These are phyloP conservation scores for Toxoplasma gondii DNA, from an alignment of 169 alveolate genomes.

Conservation along the genomic window DNA sequence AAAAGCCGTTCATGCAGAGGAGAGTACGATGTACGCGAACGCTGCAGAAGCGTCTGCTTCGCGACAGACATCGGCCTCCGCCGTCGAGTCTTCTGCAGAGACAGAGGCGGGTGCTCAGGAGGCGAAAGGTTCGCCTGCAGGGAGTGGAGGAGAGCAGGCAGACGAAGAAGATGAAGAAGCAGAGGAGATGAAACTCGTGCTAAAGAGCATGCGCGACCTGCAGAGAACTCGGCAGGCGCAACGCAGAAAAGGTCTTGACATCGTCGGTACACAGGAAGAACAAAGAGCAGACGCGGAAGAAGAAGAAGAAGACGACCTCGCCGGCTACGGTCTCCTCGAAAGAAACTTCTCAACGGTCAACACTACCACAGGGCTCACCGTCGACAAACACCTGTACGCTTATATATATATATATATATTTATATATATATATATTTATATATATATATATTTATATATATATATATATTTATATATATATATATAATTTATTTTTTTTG, in stretches of 20 bases:
- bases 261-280: background rate
- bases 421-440: background rate
- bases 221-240: background rate
- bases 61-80: too few species aligned
- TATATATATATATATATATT: background rate
- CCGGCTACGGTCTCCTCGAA: constrained; percentile 36
- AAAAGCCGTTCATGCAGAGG: background rate
- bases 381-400: constrained; percentile 34
- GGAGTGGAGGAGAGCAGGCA: background rate
- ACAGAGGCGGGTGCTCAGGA: background rate
- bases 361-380: background rate
- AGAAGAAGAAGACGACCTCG: constrained; percentile 34
- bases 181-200: background rate
- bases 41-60: background rate
- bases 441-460: background rate
- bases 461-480: background rate
- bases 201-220: background rate
- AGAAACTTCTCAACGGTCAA: constrained; percentile 19
- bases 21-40: constrained; percentile 6
- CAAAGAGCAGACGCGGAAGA: background rate
- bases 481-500: too few species aligned
- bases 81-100: too few species aligned
- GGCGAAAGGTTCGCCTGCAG: background rate
- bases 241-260: constrained; percentile 5
- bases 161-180: background rate